These are phyloP conservation scores for Aphanomyces cochlioides DNA, from an alignment of 352 stramenopile species.

Conservation along the genomic window DNA sequence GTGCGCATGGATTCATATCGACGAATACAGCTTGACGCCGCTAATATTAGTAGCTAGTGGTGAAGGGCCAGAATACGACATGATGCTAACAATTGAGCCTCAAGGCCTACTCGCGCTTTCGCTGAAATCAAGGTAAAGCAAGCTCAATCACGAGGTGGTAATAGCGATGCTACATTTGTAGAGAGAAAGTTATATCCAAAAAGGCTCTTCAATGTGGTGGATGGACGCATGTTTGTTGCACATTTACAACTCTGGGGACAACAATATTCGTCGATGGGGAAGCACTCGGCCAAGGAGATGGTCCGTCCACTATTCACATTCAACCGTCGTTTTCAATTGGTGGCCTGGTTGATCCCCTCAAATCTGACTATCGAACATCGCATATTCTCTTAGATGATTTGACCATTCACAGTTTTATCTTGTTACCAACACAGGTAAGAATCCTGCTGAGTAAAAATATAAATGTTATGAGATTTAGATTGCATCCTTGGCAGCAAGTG, in stretches of 20 bases:
- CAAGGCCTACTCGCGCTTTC: neutral
- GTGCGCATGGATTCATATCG: conserved; percentile 9
- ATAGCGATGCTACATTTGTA: neutral
- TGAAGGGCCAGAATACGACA: neutral
- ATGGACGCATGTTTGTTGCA: conserved; percentile 22
- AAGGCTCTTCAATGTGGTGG: neutral
- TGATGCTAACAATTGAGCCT: neutral
- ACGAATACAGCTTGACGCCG: neutral
- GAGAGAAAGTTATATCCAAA: neutral
- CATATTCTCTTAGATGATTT: conserved; percentile 25
- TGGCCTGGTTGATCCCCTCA: conserved; percentile 1
- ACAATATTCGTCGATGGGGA: conserved; percentile 8
- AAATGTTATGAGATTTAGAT: conserved; percentile 30
- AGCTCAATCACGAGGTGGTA: neutral
- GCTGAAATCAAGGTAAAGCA: neutral
- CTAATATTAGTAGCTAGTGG: conserved; percentile 23
- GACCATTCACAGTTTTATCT: neutral
- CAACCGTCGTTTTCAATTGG: conserved; percentile 27
- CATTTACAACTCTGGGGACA: neutral
- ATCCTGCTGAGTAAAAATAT: neutral
- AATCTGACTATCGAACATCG: conserved; percentile 2
- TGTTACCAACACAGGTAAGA: neutral
- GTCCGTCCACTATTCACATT: neutral
- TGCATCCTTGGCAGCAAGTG: conserved; percentile 33
- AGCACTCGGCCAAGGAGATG: neutral